These are phyloP conservation scores for Claviceps lovelessii DNA, from an alignment of 2,329 filamentous ascomycete genomes.

Conservation along the genomic window DNA sequence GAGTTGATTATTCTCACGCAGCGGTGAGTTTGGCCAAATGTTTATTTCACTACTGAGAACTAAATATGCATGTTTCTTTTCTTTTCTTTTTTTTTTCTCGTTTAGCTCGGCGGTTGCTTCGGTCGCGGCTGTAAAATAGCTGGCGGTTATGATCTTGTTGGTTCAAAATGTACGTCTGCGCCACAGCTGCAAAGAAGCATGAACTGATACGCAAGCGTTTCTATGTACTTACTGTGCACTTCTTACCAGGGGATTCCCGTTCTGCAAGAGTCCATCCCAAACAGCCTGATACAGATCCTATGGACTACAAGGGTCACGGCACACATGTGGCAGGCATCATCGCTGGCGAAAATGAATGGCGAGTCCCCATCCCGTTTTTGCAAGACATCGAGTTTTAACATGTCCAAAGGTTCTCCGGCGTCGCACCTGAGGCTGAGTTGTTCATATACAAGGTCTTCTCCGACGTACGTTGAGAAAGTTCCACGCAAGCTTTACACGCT, in stretches of 20 bases:
- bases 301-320: slow-evolving; percentile 11
- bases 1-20: slow-evolving; percentile 25
- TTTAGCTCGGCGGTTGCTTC: slow-evolving; percentile 25
- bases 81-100: too few relatives aligned
- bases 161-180: slow-evolving; percentile 15
- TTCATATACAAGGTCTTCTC: slow-evolving; percentile 31
- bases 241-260: slow-evolving; percentile 2
- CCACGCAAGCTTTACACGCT: not conserved
- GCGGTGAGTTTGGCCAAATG: slow-evolving; percentile 13
- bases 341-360: slow-evolving; percentile 27
- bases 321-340: slow-evolving; percentile 31
- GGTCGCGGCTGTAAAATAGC: slow-evolving; percentile 24
- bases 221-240: not conserved
- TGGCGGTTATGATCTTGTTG: slow-evolving; percentile 25
- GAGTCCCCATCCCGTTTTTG: not conserved
- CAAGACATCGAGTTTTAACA: not conserved
- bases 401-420: slow-evolving; percentile 24
- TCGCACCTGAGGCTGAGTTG: slow-evolving; percentile 30
- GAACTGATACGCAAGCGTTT: not conserved
- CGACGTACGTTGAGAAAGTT: slow-evolving; percentile 10
- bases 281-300: slow-evolving; percentile 16
- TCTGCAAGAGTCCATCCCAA: slow-evolving; percentile 11
- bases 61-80: not conserved
- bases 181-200: not conserved
- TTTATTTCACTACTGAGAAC: not conserved